phyloP scores from a whole-genome alignment of 352 stramenopile species.

The Peronospora destructor region DNA sequence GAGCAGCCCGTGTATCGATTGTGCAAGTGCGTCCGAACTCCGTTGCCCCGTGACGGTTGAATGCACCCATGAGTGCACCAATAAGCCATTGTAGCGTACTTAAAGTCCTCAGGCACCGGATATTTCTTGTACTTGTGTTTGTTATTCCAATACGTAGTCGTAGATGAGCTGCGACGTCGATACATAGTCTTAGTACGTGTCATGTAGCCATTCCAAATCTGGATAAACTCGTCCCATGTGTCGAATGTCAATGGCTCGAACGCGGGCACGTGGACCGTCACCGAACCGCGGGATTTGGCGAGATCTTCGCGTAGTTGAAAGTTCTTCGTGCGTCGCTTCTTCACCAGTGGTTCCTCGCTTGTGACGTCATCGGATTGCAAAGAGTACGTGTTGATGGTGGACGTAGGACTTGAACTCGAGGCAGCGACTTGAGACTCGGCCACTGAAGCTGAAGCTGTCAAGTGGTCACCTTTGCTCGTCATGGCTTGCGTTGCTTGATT shows the following conservation, averaged over 20 bases:
- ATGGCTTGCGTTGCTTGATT: constrained; percentile 10
- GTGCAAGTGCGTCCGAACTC: constrained; percentile 67
- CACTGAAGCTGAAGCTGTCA: constrained; percentile 1
- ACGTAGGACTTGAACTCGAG: neutral
- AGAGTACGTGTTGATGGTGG: neutral
- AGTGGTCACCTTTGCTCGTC: constrained; percentile 1
- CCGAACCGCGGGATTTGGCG: constrained; percentile 39
- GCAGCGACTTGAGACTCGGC: neutral
- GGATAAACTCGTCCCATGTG: constrained; percentile 62
- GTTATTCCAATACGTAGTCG: constrained; percentile 64
- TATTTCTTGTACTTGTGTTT: constrained; percentile 72
- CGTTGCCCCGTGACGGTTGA: constrained; percentile 60
- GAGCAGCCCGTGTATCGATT: constrained; percentile 76
- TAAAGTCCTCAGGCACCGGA: constrained; percentile 59
- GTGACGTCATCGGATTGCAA: constrained; percentile 8
- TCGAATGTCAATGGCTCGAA: constrained; percentile 52
- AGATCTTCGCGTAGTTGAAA: constrained; percentile 71
- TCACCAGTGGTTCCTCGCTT: constrained; percentile 32
- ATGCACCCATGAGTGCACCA: constrained; percentile 82
- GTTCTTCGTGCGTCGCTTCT: constrained; percentile 81
- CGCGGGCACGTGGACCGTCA: constrained; percentile 37
- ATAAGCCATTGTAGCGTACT: constrained; percentile 80
- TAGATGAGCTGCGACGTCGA: constrained; percentile 61
- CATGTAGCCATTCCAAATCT: constrained; percentile 64
- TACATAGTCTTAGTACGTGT: constrained; percentile 68